Conservation (phyloP, 805 yeast genomes). For the Kazachstania psychrophila region DNA sequence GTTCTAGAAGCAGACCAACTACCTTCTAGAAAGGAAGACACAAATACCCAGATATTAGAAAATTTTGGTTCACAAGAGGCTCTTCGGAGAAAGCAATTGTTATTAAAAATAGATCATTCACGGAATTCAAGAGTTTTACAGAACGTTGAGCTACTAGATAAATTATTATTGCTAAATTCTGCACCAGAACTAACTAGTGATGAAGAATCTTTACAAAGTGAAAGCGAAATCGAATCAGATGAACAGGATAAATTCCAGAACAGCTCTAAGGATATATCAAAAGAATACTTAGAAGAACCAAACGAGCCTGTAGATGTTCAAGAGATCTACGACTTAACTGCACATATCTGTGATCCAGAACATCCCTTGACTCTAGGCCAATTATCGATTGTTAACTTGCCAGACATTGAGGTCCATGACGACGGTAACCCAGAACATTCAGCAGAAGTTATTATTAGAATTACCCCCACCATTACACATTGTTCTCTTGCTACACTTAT, state of each 20-base stretch:
- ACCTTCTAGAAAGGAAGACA: slow-evolving; percentile 51
- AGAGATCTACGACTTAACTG: slow-evolving; percentile 78
- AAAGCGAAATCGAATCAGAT: slow-evolving; percentile 10
- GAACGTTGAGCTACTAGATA: slow-evolving; percentile 25
- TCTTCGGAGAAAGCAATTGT: slow-evolving; percentile 18
- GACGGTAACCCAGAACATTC: slow-evolving; percentile 44
- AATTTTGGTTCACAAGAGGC: slow-evolving; percentile 10
- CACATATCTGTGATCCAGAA: slow-evolving; percentile 91
- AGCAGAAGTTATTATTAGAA: slow-evolving; percentile 68
- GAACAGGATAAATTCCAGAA: slow-evolving; percentile 11
- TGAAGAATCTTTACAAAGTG: slow-evolving; percentile 8
- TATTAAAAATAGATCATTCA: slow-evolving; percentile 22
- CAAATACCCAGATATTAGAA: slow-evolving; percentile 15
- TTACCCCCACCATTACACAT: slow-evolving; percentile 96
- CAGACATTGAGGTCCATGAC: slow-evolving; percentile 66
- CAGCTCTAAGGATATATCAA: neutral
- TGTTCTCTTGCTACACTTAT: slow-evolving; percentile 93
- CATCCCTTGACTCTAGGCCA: slow-evolving; percentile 94
- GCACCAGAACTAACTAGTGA: slow-evolving; percentile 21
- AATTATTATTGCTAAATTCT: slow-evolving; percentile 16
- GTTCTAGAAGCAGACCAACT: slow-evolving; percentile 65
- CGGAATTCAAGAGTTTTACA: slow-evolving; percentile 19
- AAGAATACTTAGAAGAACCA: slow-evolving; percentile 21
- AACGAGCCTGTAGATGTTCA: slow-evolving; percentile 73
- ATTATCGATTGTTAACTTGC: slow-evolving; percentile 80